Percentiles rank a stretch among this genome's conserved stretches.
phyloP scores from a whole-genome alignment of 129 eudicot genomes.

The Deinandra increscens region DNA sequence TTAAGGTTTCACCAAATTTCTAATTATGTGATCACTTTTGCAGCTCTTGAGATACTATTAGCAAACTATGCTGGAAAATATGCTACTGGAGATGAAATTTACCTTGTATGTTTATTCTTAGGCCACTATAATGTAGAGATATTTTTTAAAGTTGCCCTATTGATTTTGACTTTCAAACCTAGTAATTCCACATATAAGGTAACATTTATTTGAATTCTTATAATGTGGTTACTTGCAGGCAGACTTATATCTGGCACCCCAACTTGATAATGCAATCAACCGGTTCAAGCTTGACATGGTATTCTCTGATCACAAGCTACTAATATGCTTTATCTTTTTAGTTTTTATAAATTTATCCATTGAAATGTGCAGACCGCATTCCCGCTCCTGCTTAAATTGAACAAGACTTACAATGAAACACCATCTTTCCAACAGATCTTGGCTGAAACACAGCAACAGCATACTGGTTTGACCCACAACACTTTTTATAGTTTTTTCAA shows the following conservation, averaged over 20 bases:
- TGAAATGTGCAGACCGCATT: constrained; percentile 1
- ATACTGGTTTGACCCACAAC: neutral
- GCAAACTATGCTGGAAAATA: constrained; percentile 56
- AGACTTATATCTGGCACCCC: constrained; percentile 83
- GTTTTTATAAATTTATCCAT: neutral
- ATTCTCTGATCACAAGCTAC: constrained; percentile 19
- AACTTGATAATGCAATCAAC: constrained; percentile 57
- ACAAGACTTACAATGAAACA: neutral
- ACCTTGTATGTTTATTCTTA: constrained; percentile 48
- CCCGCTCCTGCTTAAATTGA: neutral
- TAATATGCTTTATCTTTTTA: neutral
- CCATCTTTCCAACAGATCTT: neutral
- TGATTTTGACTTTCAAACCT: neutral
- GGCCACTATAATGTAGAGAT: neutral
- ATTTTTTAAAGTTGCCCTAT: neutral
- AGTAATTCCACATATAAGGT: neutral
- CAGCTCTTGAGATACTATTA: constrained; percentile 71
- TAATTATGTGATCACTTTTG: constrained; percentile 18
- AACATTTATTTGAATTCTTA: no score
- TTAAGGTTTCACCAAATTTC: no score
- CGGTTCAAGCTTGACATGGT: constrained; percentile 68
- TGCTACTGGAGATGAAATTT: constrained; percentile 77
- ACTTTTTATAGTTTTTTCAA: neutral
- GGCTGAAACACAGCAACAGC: neutral
- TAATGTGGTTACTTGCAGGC: constrained; percentile 56